phyloP scores from a whole-genome alignment of 202 grass and related monocot genomes.

The Eragrostis tef region DNA sequence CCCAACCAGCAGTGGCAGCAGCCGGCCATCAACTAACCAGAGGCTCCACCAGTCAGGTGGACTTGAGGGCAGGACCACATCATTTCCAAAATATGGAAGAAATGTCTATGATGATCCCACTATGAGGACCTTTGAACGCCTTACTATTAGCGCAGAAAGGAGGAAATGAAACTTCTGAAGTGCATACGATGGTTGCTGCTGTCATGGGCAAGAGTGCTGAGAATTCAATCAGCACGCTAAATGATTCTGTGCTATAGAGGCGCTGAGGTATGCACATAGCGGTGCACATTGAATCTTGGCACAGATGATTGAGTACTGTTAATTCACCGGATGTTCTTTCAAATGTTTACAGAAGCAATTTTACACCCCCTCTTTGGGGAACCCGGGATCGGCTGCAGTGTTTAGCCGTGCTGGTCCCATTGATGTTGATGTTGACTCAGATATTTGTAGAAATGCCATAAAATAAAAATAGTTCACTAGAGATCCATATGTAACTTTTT shows the following conservation, averaged over 20 bases:
- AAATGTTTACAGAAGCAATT: slow-evolving; percentile 46
- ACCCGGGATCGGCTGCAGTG: slow-evolving; percentile 39
- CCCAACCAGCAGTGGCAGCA: slow-evolving; percentile 65
- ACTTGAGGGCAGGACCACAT: slow-evolving; percentile 60
- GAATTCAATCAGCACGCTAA: slow-evolving; percentile 42
- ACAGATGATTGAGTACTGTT: slow-evolving; percentile 36
- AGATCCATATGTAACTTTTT: background rate
- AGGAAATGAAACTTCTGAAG: slow-evolving; percentile 56
- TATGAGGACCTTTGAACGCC: slow-evolving; percentile 72
- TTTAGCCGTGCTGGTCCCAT: slow-evolving; percentile 44
- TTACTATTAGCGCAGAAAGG: slow-evolving; percentile 77
- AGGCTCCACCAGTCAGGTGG: slow-evolving; percentile 82
- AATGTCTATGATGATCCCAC: slow-evolving; percentile 61
- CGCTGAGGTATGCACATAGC: slow-evolving; percentile 37
- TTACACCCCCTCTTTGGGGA: slow-evolving; percentile 39
- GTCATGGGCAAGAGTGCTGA: slow-evolving; percentile 4
- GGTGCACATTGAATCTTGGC: slow-evolving; percentile 35
- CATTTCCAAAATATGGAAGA: slow-evolving; percentile 57
- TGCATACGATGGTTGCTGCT: slow-evolving; percentile 39
- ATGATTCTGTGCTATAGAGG: slow-evolving; percentile 45
- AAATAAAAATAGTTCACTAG: slow-evolving; percentile 42
- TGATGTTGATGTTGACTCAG: slow-evolving; percentile 40
- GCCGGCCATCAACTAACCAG: slow-evolving; percentile 66
- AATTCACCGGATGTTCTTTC: slow-evolving; percentile 53
- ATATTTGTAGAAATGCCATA: slow-evolving; percentile 36